A percentile compares a stretch with the other conserved stretches of the same genome.
Evolutionary conservation across 2,329 filamentous ascomycete species (phyloP).

Genomic region (Aspergillus flavus): DNA sequence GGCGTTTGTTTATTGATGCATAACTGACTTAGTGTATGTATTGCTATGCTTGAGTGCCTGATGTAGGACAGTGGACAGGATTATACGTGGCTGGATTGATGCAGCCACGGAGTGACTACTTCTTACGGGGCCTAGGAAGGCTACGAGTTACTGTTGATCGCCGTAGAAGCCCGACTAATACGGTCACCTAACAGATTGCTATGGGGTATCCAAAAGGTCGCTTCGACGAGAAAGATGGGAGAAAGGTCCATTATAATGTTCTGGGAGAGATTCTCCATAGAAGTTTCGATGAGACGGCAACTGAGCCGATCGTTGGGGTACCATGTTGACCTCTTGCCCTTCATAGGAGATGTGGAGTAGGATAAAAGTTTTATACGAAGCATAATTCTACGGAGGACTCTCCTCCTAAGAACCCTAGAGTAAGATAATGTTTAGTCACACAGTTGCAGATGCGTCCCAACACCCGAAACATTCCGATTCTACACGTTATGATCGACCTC

Average conservation of each 20-base stretch:
- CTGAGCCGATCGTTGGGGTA: neutral
- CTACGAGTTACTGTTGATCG: neutral
- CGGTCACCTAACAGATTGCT: neutral
- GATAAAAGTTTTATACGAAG: neutral
- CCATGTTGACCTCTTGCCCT: neutral
- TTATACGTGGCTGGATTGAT: neutral
- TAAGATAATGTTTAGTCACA: neutral
- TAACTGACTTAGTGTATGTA: neutral
- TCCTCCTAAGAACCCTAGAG: neutral
- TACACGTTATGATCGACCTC: neutral
- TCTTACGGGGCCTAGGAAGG: neutral
- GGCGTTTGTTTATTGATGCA: neutral
- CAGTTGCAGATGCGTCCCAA: neutral
- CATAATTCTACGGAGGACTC: neutral
- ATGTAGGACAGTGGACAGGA: neutral
- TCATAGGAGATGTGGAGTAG: neutral
- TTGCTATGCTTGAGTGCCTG: neutral
- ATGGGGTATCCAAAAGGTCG: neutral
- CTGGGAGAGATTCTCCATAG: neutral
- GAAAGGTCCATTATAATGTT: neutral
- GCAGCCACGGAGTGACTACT: neutral
- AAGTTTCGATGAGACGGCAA: neutral
- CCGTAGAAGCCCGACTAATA: neutral
- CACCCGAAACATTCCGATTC: conserved; percentile 1
- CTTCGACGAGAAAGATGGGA: neutral